Base-by-base conservation (phyloP, 2,329 filamentous ascomycete genomes). In the Aspergillus sp. region DNA sequence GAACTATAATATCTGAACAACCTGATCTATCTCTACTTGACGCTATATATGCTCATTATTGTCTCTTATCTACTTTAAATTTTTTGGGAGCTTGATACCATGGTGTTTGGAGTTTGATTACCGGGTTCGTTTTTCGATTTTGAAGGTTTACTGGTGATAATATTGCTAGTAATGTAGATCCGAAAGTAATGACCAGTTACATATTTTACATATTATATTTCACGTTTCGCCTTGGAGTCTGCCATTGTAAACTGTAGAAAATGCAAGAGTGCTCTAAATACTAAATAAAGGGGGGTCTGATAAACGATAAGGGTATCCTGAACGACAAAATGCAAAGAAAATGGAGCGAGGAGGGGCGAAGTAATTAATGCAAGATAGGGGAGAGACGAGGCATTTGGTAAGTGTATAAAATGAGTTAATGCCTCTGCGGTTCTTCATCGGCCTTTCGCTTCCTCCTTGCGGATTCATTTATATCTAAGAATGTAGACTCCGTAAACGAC, bases 1-100 rank as follows among this genome's bases (percentile, higher is more conserved):
- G 81, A 97, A 97, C 73, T 97, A 96, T 78, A 90, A 92, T 52
- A 81, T 96, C 61, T 96, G 75, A 82, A 52, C 23, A 57, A 52
- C 43, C 8, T 15, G 23, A 43, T 11, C n/a, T 43, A 21, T 17
- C 7, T 43, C 9, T 17, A 19, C 40, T 43, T 43, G 5, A 43
- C n/a, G 6, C 9, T 43, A 21, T 11, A 11, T 21, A 19, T 4
- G 17, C 17, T 43, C 19, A 21, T 21, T 21, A 21, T 17, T 21
- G 40, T 17, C n/a, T 43, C 19, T 43, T 21, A 4, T 43, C 43
- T 23, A 3, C 52, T 12, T 48, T 56, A 35, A 4, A 43, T 47
- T 6, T 41, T 47, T 25, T 43, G 9, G 9, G 39, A 39, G 27
- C 47, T 51, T 45, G 46, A 56, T 56, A 56, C 54, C 54, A 56